Base-by-base conservation (phyloP, 805 yeast species). In the Candida golubevii region DNA sequence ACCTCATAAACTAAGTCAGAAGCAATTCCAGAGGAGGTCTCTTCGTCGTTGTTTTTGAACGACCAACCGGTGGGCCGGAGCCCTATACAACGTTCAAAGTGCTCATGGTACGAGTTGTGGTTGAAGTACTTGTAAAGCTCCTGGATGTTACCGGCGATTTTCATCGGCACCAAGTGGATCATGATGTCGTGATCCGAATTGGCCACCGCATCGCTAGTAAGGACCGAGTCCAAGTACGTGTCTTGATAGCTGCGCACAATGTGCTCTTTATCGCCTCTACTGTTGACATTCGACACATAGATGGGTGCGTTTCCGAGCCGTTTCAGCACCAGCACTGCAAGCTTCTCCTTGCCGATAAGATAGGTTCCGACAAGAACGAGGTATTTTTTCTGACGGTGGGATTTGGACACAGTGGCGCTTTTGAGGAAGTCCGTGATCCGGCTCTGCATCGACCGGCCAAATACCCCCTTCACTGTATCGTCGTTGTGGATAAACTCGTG, bases 11-110 rank as follows among this genome's bases (percentile, higher is more conserved):
- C 18, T 8, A 8, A 3, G 7, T 33, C 9, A 13, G 10, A 8
- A 4, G 8, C 35, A 30, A 9, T 23, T 13, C 10, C 26, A 26
- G 10, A 14, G 11, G 30, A 34, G 29, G 44, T 27, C 41, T 44
- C 38, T 35, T 50, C 40, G 6, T 52, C 51, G 23, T 50, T 49
- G 8, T 39, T 39, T 42, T 53, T 43, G 60, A 77, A 84, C 1
- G 88, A 74, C 98, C 98, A 93, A 0, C 98, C 98, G 0, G 97
- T 89, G 0, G 98, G 97, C 40, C 79, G 71, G 31, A 86, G 69
- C 0, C 87, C 96, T n/a, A 85, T 71, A 35, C 88, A 73, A 38
- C 79, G 71, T 41, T 80, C 80, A 58, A 76, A 84, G 35, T 68
- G 63, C 26, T 60, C 63, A 33, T 66, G 66, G 48, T 74, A 75